Evolutionary conservation across 2,329 filamentous ascomycete species (phyloP).

Genomic region (Apiospora malaysiana): DNA sequence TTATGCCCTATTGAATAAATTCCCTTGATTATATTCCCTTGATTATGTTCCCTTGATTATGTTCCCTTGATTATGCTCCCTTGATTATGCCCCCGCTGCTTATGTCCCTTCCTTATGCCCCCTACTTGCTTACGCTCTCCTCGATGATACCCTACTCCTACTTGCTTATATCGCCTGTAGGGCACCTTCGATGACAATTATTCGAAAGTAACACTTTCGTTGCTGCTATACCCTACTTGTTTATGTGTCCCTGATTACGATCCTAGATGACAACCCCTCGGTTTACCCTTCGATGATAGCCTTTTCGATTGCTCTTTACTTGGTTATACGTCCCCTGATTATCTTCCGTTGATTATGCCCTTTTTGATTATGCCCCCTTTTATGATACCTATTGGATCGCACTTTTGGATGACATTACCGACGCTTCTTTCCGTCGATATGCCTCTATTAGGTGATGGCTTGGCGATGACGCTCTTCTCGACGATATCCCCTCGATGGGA

Average conservation of each 20-base stretch:
- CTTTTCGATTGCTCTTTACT: neutral
- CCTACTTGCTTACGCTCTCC: neutral
- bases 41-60: too few species aligned
- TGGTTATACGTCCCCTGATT: neutral
- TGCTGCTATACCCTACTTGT: neutral
- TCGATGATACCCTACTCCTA: neutral
- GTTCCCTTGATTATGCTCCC: neutral
- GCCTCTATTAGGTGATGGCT: neutral
- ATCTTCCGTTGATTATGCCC: neutral
- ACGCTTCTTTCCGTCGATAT: neutral
- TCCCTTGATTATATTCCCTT: too few species aligned
- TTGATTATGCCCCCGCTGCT: too few species aligned
- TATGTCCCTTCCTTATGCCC: too few species aligned
- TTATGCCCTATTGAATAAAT: neutral
- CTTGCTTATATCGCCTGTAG: neutral
- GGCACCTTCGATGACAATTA: too few species aligned
- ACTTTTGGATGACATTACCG: neutral
- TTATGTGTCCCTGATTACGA: neutral
- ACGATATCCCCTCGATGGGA: neutral
- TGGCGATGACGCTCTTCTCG: neutral
- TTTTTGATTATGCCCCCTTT: neutral
- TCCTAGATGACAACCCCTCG: neutral
- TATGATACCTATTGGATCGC: neutral
- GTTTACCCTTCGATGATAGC: neutral
- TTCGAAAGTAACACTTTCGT: too few species aligned